Percentiles rank a stretch among this genome's conserved stretches.
Evolutionary conservation across 331 rosid genomes (phyloP).

Genomic region (Phaseolus coccineus): DNA sequence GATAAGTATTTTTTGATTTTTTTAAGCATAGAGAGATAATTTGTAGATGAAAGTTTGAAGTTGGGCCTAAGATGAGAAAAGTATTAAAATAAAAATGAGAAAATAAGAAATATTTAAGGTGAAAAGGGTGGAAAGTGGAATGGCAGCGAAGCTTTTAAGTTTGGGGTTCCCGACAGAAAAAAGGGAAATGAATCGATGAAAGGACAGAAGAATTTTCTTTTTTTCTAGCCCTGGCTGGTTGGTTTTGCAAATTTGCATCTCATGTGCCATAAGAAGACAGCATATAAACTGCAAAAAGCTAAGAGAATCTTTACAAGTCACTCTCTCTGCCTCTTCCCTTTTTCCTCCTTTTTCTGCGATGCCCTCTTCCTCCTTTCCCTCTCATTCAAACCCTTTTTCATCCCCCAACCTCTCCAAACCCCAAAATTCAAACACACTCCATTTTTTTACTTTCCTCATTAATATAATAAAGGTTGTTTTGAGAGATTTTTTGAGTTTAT

Average conservation of each 20-base stretch:
- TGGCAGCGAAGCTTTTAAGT: not conserved
- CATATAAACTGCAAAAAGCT: constrained; percentile 48
- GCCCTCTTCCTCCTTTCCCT: constrained; percentile 39
- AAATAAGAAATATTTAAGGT: too few relatives aligned
- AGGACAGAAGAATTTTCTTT: constrained; percentile 4
- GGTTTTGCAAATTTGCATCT: constrained; percentile 23
- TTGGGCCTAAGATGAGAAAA: too few relatives aligned
- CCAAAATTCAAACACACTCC: too few relatives aligned
- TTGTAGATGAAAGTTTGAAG: too few relatives aligned
- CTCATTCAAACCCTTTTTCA: constrained; percentile 38
- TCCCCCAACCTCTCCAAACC: not conserved
- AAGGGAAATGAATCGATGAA: constrained; percentile 26
- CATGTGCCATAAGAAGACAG: constrained; percentile 46
- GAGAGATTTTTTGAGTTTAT: too few relatives aligned
- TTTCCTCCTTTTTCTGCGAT: constrained; percentile 34
- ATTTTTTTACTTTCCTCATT: too few relatives aligned
- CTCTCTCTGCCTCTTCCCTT: constrained; percentile 19
- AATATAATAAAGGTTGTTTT: too few relatives aligned
- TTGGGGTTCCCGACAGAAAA: constrained; percentile 25
- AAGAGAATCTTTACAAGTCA: constrained; percentile 49
- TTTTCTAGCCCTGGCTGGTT: not conserved
- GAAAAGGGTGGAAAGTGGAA: not conserved
- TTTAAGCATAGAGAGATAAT: too few relatives aligned
- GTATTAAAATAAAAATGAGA: too few relatives aligned
- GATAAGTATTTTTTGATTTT: too few relatives aligned